phyloP scores from a whole-genome alignment of 192 early-diverging fungal genomes.

The Lunasporangiospora selenospora region DNA sequence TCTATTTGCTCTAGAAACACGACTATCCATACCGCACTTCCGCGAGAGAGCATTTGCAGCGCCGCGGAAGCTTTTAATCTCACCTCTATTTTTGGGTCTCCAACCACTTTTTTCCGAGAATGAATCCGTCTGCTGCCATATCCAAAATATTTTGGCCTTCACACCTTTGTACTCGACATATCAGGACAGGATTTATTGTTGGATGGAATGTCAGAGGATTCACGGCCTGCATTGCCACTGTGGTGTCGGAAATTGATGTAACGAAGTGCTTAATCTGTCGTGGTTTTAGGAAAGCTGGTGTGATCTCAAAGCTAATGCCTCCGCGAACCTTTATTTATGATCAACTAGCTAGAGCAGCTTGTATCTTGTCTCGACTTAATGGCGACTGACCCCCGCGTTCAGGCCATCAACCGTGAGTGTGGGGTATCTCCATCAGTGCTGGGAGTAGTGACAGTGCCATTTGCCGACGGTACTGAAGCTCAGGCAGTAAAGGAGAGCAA shows the following conservation, averaged over 20 bases:
- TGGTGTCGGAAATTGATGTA: conserved; percentile 59
- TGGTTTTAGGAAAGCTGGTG: too few species aligned
- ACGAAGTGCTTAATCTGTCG: background rate
- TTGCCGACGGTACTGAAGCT: conserved; percentile 30
- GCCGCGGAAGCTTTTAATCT: conserved; percentile 53
- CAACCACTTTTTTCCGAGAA: background rate
- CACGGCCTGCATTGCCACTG: conserved; percentile 58
- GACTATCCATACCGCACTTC: conserved; percentile 56
- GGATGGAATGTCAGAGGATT: conserved; percentile 58
- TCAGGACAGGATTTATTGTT: conserved; percentile 54
- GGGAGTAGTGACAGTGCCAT: conserved; percentile 32
- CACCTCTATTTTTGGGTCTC: background rate
- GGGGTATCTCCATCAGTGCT: conserved; percentile 38
- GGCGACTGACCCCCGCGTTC: conserved; percentile 26
- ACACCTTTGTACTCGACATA: conserved; percentile 54
- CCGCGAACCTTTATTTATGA: background rate
- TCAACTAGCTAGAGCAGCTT: conserved; percentile 23
- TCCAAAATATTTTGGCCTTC: conserved; percentile 62
- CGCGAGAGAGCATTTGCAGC: conserved; percentile 53
- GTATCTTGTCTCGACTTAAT: conserved; percentile 27
- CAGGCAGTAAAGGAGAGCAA: conserved; percentile 38
- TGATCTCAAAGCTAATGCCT: too few species aligned
- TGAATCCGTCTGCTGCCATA: conserved; percentile 49
- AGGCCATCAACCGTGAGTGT: conserved; percentile 24
- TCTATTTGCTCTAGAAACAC: conserved; percentile 33